These are phyloP conservation scores for Bryoerythrophyllum caledonicum DNA, from an alignment of 225 moss, liverwort and hornwort genomes.

Conservation along the genomic window DNA sequence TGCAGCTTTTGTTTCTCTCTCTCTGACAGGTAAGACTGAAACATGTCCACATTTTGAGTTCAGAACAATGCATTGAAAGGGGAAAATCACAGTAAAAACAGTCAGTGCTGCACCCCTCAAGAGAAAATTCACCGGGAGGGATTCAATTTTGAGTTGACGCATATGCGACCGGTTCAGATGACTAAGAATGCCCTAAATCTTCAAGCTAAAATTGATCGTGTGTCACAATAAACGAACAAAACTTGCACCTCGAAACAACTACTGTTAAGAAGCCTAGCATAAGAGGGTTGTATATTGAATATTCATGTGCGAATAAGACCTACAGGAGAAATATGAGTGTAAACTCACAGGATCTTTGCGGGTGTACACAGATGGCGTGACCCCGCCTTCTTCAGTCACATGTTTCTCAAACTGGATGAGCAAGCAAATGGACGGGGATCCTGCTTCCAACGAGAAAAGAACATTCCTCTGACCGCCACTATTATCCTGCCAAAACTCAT, in stretches of 20 bases:
- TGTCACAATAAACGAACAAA: background rate
- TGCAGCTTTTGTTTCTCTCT: slow-evolving; percentile 97
- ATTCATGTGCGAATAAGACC: slow-evolving; percentile 9
- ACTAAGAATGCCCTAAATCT: background rate
- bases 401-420: slow-evolving; percentile 98
- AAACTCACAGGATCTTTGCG: slow-evolving; percentile 97
- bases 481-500: slow-evolving; percentile 50
- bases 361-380: slow-evolving; percentile 97
- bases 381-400: slow-evolving; percentile 98
- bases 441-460: slow-evolving; percentile 86
- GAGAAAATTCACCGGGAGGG: background rate
- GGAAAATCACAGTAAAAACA: background rate
- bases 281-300: slow-evolving; percentile 12
- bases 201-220: background rate
- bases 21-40: slow-evolving; percentile 66
- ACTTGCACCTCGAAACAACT: background rate
- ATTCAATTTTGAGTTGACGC: background rate
- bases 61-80: slow-evolving; percentile 3
- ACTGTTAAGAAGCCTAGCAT: background rate
- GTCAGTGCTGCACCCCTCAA: background rate
- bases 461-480: slow-evolving; percentile 68
- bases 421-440: slow-evolving; percentile 83
- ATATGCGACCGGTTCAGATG: slow-evolving; percentile 3
- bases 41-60: slow-evolving; percentile 15
- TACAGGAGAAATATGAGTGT: background rate